Base-by-base conservation (phyloP, 192 early-diverging fungal genomes). In the Endogone sp. region DNA sequence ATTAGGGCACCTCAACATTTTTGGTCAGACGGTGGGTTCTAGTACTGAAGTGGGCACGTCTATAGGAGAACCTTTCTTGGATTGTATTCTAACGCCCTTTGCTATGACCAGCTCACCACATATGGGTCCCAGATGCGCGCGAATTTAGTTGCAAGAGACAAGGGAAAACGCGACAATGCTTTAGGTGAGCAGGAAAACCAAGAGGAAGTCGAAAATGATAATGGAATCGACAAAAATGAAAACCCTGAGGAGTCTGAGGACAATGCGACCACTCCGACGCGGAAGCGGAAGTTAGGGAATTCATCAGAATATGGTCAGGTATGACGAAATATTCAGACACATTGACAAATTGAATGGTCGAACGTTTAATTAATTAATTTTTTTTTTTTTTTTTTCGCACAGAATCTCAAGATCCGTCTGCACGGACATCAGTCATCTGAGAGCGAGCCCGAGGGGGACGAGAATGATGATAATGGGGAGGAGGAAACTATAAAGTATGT, bases 71-170 rank as follows among this genome's bases (percentile, higher is more conserved):
- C 30, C 62, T 49, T 49, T 49, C 37, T 49, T 49, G 30, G 49
- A 66, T 66, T 28, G 9, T 56, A 66, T 65, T 70, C 32, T 65
- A 66, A 28, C 23, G 64, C 69, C 54, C 64, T 37, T 70, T 70
- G 61, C 63, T 70, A 63, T 49, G 29, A 65, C 56, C 49, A 70
- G 49, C 69, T 70, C 58, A 56, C 63, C 24, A 61, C 31, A 70
- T 70, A 70, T 65, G 62, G 37, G 37, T 49, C 37, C 37, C 69
- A 55, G 62, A 64, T 70, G 21, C 58, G 9, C 63, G 24, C 54
- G 65, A 66, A 66, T 49, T 49, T 49, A 49, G 37, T 49, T 49
- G 37, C 37, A 49, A n/a, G n/a, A n/a, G n/a, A n/a, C n/a, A n/a
- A n/a, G n/a, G n/a, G n/a, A n/a, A 49, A 49, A 16, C 37, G 37